Conservation (phyloP, 139 green algal genomes). For the Dunaliella primolecta region DNA sequence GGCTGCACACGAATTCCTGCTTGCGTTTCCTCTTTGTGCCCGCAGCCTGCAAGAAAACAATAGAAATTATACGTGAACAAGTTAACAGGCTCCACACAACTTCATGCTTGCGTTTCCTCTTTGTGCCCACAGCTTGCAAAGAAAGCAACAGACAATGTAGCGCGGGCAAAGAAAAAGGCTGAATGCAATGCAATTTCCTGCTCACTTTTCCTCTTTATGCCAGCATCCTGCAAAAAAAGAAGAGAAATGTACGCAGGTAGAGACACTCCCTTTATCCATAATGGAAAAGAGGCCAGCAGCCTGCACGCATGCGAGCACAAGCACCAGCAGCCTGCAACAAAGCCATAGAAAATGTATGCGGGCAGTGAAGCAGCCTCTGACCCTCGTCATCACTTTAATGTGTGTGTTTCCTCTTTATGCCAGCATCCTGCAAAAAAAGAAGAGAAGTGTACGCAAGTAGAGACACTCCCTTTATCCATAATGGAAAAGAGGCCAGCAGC, state of each 20-base stretch:
- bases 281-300: not conserved
- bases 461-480: not conserved
- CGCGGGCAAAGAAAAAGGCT: not conserved
- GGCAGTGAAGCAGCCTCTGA: not conserved
- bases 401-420: not conserved
- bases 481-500: not conserved
- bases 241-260: not conserved
- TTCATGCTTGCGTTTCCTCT: not conserved
- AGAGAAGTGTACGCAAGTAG: not conserved
- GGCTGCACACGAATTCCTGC: not conserved
- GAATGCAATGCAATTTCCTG: not conserved
- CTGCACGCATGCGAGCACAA: not conserved
- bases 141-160: not conserved
- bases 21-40: constrained; percentile 5
- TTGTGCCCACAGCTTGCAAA: not conserved
- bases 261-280: not conserved
- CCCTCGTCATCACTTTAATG: not conserved
- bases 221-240: not conserved
- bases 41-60: not conserved
- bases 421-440: not conserved
- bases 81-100: not conserved
- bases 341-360: not conserved
- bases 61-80: not conserved
- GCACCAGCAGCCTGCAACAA: not conserved
- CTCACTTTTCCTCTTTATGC: constrained; percentile 2